Conservation (phyloP, 371 early-diverging fungal genomes). For the Apophysomyces trapeziformis region DNA sequence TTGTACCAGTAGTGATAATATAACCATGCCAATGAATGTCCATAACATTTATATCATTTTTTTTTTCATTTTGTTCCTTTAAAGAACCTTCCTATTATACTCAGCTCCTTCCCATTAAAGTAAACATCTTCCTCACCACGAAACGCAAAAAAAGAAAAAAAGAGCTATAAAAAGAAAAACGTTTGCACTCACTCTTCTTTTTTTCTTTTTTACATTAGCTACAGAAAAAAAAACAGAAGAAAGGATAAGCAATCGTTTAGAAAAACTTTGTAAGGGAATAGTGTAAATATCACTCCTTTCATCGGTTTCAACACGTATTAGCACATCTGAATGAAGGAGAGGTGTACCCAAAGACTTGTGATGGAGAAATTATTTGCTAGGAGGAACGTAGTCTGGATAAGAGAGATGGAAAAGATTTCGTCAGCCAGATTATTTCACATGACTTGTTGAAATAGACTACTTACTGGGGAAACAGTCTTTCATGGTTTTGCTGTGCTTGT, state of each 20-base stretch:
- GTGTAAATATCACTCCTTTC: too few species aligned
- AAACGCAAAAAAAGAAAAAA: constrained; percentile 3
- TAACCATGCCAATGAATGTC: not conserved
- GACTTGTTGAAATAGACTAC: constrained; percentile 5
- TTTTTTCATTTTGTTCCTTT: constrained; percentile 21
- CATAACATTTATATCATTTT: not conserved
- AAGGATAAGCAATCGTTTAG: constrained; percentile 2
- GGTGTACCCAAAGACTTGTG: not conserved
- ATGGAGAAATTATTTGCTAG: not conserved
- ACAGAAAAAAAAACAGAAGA: not conserved
- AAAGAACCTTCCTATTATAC: constrained; percentile 11
- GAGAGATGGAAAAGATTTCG: not conserved
- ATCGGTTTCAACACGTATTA: not conserved
- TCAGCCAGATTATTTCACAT: too few species aligned
- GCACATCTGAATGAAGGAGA: not conserved
- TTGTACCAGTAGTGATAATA: constrained; percentile 1
- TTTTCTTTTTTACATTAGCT: not conserved
- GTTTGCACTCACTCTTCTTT: constrained; percentile 1
- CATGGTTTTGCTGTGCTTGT: constrained; percentile 82
- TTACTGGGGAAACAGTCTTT: constrained; percentile 83
- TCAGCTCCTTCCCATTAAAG: not conserved
- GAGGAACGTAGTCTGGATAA: constrained; percentile 5
- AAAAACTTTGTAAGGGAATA: not conserved
- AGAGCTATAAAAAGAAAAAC: not conserved
- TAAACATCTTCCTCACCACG: not conserved